These are phyloP conservation scores for Colletotrichum tofieldiae DNA, from an alignment of 2,329 filamentous ascomycete species.

Conservation along the genomic window DNA sequence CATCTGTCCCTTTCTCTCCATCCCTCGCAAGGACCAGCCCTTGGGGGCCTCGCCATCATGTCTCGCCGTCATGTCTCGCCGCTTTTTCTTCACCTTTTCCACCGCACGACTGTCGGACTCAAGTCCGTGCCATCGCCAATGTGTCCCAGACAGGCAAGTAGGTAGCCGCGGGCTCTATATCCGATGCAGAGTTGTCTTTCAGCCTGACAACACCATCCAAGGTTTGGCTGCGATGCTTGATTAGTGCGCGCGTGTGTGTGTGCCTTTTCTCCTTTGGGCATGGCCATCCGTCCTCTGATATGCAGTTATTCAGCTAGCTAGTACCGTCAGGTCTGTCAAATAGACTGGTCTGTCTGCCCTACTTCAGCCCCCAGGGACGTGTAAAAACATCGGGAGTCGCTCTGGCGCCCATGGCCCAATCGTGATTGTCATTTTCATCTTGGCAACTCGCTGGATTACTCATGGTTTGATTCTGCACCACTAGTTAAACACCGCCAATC, in stretches of 20 bases:
- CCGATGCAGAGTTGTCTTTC: background rate
- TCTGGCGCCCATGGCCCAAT: background rate
- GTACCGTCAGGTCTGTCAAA: too few relatives aligned
- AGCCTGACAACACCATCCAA: background rate
- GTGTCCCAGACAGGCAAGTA: background rate
- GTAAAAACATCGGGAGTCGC: background rate
- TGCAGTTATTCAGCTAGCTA: background rate
- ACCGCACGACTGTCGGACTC: background rate
- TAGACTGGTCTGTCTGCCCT: too few relatives aligned
- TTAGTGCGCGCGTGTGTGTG: background rate
- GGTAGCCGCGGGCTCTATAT: background rate
- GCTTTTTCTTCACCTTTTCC: background rate
- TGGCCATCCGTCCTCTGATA: background rate
- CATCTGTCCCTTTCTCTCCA: background rate
- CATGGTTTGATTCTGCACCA: background rate
- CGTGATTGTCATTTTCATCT: background rate
- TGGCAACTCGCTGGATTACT: background rate
- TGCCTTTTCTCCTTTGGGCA: background rate
- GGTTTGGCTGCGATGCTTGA: background rate
- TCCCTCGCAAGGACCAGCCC: too few relatives aligned
- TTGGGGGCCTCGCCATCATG: background rate
- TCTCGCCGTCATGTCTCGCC: background rate
- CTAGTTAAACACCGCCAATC: background rate
- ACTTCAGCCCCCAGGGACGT: background rate
- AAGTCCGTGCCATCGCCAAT: background rate